Evolutionary conservation across 2,329 filamentous ascomycete species (phyloP).

Genomic region (Aspergillus clavatus): DNA sequence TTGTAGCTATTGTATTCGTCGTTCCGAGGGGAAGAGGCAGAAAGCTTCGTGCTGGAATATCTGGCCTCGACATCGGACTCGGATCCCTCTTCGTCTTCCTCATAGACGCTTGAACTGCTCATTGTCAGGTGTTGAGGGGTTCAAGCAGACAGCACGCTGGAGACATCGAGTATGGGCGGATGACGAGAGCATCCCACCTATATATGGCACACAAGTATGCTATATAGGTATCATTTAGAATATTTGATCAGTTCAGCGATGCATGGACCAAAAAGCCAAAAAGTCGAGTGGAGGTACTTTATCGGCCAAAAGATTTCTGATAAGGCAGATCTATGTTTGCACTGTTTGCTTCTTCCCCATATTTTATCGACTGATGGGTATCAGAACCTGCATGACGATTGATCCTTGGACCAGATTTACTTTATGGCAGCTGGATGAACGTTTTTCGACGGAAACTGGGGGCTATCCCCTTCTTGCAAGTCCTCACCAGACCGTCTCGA

Average conservation of each 20-base stretch:
- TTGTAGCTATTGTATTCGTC: not conserved
- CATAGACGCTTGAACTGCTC: constrained; percentile 34
- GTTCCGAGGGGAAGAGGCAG: constrained; percentile 11
- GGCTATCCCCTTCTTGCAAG: constrained; percentile 15
- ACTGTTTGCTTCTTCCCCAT: constrained; percentile 27
- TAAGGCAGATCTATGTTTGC: constrained; percentile 32
- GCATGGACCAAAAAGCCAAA: not conserved
- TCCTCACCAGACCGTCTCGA: constrained; percentile 8
- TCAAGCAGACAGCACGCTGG: constrained; percentile 33
- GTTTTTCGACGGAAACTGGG: constrained; percentile 24
- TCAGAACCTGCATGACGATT: too few relatives aligned
- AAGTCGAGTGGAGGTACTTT: not conserved
- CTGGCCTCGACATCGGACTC: constrained; percentile 14
- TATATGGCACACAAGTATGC: not conserved
- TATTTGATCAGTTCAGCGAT: not conserved
- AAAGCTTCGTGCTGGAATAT: constrained; percentile 5
- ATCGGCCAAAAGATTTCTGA: constrained; percentile 14
- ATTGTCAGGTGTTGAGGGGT: constrained; percentile 47
- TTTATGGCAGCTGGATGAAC: constrained; percentile 26
- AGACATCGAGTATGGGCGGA: constrained; percentile 15
- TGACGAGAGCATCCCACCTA: constrained; percentile 25
- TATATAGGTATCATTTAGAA: not conserved
- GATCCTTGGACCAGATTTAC: too few relatives aligned
- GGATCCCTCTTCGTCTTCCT: constrained; percentile 27
- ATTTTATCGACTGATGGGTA: too few relatives aligned